phyloP scores from a whole-genome alignment of 225 moss, liverwort and hornwort species.

The Polytrichum commune region DNA sequence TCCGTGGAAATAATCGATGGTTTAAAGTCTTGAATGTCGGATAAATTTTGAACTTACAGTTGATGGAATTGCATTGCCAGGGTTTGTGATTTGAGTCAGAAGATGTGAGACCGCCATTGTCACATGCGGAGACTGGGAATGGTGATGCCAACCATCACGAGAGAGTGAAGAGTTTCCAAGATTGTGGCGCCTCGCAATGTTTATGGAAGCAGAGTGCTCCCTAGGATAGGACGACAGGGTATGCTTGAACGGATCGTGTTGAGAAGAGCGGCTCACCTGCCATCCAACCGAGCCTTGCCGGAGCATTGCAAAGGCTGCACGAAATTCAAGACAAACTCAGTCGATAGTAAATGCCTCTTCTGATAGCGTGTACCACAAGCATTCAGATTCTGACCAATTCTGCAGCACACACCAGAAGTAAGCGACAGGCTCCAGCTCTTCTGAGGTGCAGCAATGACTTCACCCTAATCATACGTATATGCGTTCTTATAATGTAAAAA shows the following conservation, averaged over 20 bases:
- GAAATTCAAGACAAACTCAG: conserved; percentile 5
- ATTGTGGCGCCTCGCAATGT: conserved; percentile 1
- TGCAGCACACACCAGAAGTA: no score
- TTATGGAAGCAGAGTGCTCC: conserved; percentile 3
- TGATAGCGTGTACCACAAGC: no score
- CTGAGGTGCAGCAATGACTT: no score
- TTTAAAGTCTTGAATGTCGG: background rate
- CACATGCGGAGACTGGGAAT: conserved; percentile 10
- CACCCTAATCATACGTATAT: no score
- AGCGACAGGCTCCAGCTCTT: no score
- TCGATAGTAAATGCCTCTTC: background rate
- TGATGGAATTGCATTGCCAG: conserved; percentile 12
- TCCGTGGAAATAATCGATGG: no score
- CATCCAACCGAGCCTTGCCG: conserved; percentile 18
- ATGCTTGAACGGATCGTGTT: conserved; percentile 19
- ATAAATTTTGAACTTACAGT: conserved; percentile 26
- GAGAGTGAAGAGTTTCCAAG: background rate
- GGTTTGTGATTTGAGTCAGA: conserved; percentile 13
- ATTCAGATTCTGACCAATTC: no score
- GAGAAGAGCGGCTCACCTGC: conserved; percentile 14
- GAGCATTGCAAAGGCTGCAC: conserved; percentile 24
- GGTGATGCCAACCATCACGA: conserved; percentile 4
- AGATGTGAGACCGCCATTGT: conserved; percentile 21
- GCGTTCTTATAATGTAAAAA: no score
- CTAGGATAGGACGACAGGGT: conserved; percentile 1